Percentiles rank a stretch among this genome's conserved stretches.
phyloP scores from a whole-genome alignment of 2,329 filamentous ascomycete species.

The Tolypocladium cylindrosporum region DNA sequence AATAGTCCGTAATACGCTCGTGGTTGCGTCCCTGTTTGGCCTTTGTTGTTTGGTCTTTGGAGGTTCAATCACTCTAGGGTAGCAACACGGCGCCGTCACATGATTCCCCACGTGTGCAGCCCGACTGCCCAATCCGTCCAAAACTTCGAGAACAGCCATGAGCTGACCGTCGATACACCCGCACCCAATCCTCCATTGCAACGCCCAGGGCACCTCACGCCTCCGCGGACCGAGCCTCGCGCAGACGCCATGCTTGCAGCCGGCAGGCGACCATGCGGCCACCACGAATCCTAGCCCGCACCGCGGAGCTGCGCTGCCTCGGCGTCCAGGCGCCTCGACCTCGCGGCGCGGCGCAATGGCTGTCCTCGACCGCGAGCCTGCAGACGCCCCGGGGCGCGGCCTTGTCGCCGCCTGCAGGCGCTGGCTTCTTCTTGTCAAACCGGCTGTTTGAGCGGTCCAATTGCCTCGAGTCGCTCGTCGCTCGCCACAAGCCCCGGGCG shows the following conservation, averaged over 20 bases:
- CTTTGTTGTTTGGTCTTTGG: too few species aligned
- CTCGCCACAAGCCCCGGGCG: conserved; percentile 14
- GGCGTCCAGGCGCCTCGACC: conserved; percentile 1
- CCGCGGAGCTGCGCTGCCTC: neutral
- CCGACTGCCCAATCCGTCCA: neutral
- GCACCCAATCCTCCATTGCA: neutral
- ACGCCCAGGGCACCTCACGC: neutral
- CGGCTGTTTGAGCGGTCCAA: conserved; percentile 23
- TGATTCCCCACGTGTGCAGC: neutral
- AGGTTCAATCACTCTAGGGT: neutral
- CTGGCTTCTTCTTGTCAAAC: conserved; percentile 25
- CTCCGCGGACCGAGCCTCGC: neutral
- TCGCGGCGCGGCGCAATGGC: conserved; percentile 13
- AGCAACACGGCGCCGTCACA: neutral
- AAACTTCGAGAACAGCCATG: neutral
- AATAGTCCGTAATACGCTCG: too few species aligned
- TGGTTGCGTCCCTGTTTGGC: too few species aligned
- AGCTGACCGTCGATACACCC: neutral
- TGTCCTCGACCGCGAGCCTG: conserved; percentile 17
- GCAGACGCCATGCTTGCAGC: neutral
- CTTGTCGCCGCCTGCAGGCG: conserved; percentile 7
- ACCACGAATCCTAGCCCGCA: conserved; percentile 16
- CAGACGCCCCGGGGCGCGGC: conserved; percentile 13
- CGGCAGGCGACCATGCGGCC: conserved; percentile 6
- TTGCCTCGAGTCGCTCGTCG: conserved; percentile 24